Base-by-base conservation (phyloP, 2,329 filamentous ascomycete species). In the Furcasterigmium furcatum region DNA sequence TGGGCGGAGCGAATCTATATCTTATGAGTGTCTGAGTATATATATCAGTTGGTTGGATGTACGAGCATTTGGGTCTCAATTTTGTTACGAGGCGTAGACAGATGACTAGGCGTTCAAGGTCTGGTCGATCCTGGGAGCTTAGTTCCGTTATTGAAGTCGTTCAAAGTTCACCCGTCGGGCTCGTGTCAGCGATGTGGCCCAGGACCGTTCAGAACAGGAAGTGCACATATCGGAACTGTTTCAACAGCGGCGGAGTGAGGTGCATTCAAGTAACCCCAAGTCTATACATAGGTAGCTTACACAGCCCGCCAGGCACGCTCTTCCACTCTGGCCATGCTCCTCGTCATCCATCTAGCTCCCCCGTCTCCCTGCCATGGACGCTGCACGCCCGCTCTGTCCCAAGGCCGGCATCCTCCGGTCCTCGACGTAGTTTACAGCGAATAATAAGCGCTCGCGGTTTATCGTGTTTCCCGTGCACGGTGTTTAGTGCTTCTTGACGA, bases 401-500 rank as follows among this genome's bases (percentile, higher is more conserved):
- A 4, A n/a, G 34, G 34, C n/a, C 34, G 16, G 34, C 18, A 16
- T 9, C 19, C 5, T 16, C 9, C n/a, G 7, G 34, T 36, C 30
- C n/a, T 13, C 5, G 34, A 19, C n/a, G 16, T 36, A 18, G 34
- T 36, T 14, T 36, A 36, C 34, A 36, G 16, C 34, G 34, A 19
- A 19, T 9, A 19, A 36, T 16, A 18, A 18, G 34, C 34, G 19
- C 34, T 36, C 34, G 14, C 9, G 30, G 13, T 32, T n/a, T 16
- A 32, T 62, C 66, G 30, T 32, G 16, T 32, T 16, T 32, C 30
- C 14, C 14, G 13, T 32, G 30, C 14, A 43, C 38, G 16, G 20
- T 27, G 27, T 38, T 47, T 51, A 52, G 50, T 52, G 50, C 64
- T 66, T 73, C 71, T 72, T 75, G 61, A 75, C 59, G 43, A 77